Evolutionary conservation across 2,329 filamentous ascomycete genomes (phyloP).

Genomic region (Periconia sp.): DNA sequence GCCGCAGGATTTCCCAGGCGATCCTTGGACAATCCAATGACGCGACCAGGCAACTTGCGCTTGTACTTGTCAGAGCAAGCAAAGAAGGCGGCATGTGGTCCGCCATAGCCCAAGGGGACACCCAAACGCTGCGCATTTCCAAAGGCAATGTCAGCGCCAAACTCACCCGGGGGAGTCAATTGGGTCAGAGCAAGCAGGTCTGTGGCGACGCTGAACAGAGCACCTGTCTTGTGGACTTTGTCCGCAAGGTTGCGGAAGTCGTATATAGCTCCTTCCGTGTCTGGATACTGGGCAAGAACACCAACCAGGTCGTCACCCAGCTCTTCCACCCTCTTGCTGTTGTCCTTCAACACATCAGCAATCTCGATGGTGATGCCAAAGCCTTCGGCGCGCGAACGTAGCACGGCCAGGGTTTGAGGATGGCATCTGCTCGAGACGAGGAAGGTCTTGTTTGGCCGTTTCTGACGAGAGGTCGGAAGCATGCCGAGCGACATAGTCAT

Average conservation of each 20-base stretch:
- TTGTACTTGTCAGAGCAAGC: slow-evolving; percentile 89
- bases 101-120: slow-evolving; percentile 88
- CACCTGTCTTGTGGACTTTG: slow-evolving; percentile 74
- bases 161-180: slow-evolving; percentile 87
- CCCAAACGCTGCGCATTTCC: slow-evolving; percentile 90
- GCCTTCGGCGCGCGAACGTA: slow-evolving; percentile 84
- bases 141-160: slow-evolving; percentile 93
- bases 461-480: slow-evolving; percentile 70
- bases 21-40: slow-evolving; percentile 91
- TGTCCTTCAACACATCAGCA: slow-evolving; percentile 69
- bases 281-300: slow-evolving; percentile 92
- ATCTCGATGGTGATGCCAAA: slow-evolving; percentile 81
- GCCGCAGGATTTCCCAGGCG: slow-evolving; percentile 79
- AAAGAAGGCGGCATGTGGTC: slow-evolving; percentile 97
- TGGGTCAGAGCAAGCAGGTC: slow-evolving; percentile 86
- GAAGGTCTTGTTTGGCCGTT: slow-evolving; percentile 75
- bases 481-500: slow-evolving; percentile 90
- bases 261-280: slow-evolving; percentile 78
- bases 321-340: slow-evolving; percentile 67
- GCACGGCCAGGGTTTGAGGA: slow-evolving; percentile 81
- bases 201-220: slow-evolving; percentile 82
- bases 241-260: slow-evolving; percentile 76
- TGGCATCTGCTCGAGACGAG: slow-evolving; percentile 82
- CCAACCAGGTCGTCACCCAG: slow-evolving; percentile 82
- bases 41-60: slow-evolving; percentile 87